phyloP scores from a whole-genome alignment of 2,329 filamentous ascomycete species.

The Akanthomyces dipterigenus region DNA sequence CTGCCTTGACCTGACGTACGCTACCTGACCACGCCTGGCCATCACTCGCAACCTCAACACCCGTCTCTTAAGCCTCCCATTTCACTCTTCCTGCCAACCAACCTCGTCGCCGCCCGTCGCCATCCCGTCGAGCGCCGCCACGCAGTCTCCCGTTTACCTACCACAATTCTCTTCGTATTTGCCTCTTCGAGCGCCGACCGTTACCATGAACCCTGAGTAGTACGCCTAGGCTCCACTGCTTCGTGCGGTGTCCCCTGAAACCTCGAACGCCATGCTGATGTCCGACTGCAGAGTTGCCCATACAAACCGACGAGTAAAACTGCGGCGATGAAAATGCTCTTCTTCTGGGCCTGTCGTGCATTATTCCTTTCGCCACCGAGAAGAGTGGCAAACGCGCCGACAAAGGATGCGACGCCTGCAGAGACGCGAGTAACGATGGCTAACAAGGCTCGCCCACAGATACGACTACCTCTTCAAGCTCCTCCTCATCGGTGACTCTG shows the following conservation, averaged over 20 bases:
- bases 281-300: constrained; percentile 11
- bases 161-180: constrained; percentile 2
- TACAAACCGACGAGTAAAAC: neutral
- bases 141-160: neutral
- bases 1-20: constrained; percentile 26
- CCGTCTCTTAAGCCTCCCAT: neutral
- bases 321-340: neutral
- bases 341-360: neutral
- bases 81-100: neutral
- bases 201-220: constrained; percentile 89
- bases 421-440: constrained; percentile 2
- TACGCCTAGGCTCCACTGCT: constrained; percentile 45
- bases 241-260: constrained; percentile 16
- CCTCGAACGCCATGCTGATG: constrained; percentile 17
- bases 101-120: neutral
- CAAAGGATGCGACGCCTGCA: constrained; percentile 3
- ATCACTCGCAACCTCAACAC: neutral
- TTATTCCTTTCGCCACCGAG: neutral
- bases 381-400: neutral
- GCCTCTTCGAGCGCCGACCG: constrained; percentile 17
- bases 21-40: constrained; percentile 2
- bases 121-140: constrained; percentile 3
- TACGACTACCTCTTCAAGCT: constrained; percentile 99
- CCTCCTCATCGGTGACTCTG: constrained; percentile 99
- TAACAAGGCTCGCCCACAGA: constrained; percentile 49